Evolutionary conservation across 1,139 yeast species (phyloP), one percentile per base, ranked within the genome.

Genomic region (Suhomyces choctaworum): DNA sequence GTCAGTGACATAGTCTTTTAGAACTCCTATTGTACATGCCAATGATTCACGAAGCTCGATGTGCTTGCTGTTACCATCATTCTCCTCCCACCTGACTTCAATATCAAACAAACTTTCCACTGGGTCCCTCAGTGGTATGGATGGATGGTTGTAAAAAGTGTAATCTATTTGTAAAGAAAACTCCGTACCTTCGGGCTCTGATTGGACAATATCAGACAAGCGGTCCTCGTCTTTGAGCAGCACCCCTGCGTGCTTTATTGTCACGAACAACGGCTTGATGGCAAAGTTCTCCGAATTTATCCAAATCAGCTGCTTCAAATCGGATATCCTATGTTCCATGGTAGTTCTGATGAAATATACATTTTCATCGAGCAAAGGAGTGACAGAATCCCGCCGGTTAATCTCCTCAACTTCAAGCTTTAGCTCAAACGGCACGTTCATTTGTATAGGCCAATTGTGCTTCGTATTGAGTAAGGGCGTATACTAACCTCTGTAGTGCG

Each of bases 291-390:
- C 42, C 4, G 67, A 62, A 29, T 47, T 41, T 27, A 29, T 27
- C 70, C 70, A 64, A 7, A 64, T 47, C 51, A 48, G 56, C 8
- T 63, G 54, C 21, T 51, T 45, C 9, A 63, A 41, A 29, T 58
- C 62, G 7, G 44, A 41, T 22, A 60, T 42, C 2, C 39, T 39
- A 36, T 61, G 63, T 3, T 42, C 31, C 7, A 54, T 31, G 2
- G 64, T 57, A 5, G 51, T 47, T 20, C 54, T 45, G 11, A 58
- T 39, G 11, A 12, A 21, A 20, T 41, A 41, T 7, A 16, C 33
- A 11, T 31, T 20, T 10, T 17, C 26, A 5, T 21, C 15, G 11
- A 26, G 17, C 14, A 29, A 16, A 9, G 20, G 7, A 3, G 31
- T 22, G 2, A 27, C 25, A 6, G 13, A n/a, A 9, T 34, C 37